A percentile compares a stretch with the other conserved stretches of the same genome.
Conservation (phyloP, 805 yeast species). For the Brettanomyces anomalus region DNA sequence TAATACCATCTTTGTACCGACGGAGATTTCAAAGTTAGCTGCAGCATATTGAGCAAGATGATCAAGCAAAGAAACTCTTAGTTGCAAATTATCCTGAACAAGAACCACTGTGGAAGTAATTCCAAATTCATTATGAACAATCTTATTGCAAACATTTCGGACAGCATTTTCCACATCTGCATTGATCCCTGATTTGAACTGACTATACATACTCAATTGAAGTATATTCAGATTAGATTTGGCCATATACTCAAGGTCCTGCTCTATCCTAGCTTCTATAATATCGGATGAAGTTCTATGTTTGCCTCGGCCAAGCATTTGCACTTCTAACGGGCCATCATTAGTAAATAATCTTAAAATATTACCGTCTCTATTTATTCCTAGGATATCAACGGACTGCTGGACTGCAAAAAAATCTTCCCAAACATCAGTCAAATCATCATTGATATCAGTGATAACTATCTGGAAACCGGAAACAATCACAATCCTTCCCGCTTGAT, state of each 20-base stretch:
- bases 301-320: slow-evolving; percentile 28
- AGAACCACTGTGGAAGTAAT: slow-evolving; percentile 43
- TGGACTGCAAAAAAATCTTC: slow-evolving; percentile 68
- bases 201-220: slow-evolving; percentile 21
- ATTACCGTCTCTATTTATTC: neutral
- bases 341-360: slow-evolving; percentile 33
- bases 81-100: slow-evolving; percentile 29
- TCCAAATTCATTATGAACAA: slow-evolving; percentile 45
- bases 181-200: slow-evolving; percentile 30
- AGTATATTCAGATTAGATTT: slow-evolving; percentile 1
- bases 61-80: slow-evolving; percentile 30
- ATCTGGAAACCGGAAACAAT: slow-evolving; percentile 50
- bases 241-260: slow-evolving; percentile 55
- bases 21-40: slow-evolving; percentile 11
- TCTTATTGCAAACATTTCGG: slow-evolving; percentile 40
- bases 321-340: slow-evolving; percentile 56
- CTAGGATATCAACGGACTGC: slow-evolving; percentile 34
- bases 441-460: neutral
- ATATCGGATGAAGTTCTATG: slow-evolving; percentile 17
- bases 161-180: slow-evolving; percentile 45
- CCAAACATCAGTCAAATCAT: slow-evolving; percentile 34
- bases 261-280: slow-evolving; percentile 70
- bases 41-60: slow-evolving; percentile 16
- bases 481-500: slow-evolving; percentile 29
- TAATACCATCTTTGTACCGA: slow-evolving; percentile 8